Conservation (phyloP, 2,329 filamentous ascomycete species). For the Xylariomycetidae sp. region DNA sequence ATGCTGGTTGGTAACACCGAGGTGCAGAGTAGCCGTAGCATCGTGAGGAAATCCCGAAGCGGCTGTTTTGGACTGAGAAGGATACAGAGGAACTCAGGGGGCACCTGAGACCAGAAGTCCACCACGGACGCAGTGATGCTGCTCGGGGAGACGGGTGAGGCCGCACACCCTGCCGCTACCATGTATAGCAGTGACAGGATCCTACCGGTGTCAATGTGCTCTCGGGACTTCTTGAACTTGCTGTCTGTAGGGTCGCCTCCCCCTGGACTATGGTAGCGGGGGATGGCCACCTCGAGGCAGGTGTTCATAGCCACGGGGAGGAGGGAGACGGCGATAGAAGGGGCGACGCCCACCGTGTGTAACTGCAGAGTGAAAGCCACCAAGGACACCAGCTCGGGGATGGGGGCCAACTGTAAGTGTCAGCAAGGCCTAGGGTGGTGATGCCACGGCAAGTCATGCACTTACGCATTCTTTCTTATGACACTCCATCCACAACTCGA, state of each 20-base stretch:
- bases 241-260: conserved; percentile 42
- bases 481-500: conserved; percentile 64
- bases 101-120: conserved; percentile 62
- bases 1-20: conserved; percentile 59
- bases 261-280: conserved; percentile 43
- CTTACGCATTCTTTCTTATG: conserved; percentile 46
- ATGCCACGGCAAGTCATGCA: conserved; percentile 9
- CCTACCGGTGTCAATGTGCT: conserved; percentile 55
- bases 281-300: conserved; percentile 52
- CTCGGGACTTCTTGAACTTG: conserved; percentile 37
- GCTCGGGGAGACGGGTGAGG: conserved; percentile 21
- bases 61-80: conserved; percentile 63
- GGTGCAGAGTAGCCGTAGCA: conserved; percentile 60
- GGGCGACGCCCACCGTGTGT: conserved; percentile 52
- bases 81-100: conserved; percentile 59
- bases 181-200: conserved; percentile 63
- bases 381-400: conserved; percentile 60
- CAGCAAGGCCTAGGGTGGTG: too few relatives aligned
- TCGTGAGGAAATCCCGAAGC: conserved; percentile 54
- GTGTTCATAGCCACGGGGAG: conserved; percentile 52
- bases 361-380: conserved; percentile 58
- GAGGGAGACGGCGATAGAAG: conserved; percentile 52
- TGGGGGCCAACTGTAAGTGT: conserved; percentile 48
- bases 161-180: conserved; percentile 54
- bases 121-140: conserved; percentile 25